Percentiles rank a stretch among this genome's conserved stretches.
These are phyloP conservation scores for Tolypocladium album DNA, from an alignment of 2,329 filamentous ascomycete genomes.

Conservation along the genomic window DNA sequence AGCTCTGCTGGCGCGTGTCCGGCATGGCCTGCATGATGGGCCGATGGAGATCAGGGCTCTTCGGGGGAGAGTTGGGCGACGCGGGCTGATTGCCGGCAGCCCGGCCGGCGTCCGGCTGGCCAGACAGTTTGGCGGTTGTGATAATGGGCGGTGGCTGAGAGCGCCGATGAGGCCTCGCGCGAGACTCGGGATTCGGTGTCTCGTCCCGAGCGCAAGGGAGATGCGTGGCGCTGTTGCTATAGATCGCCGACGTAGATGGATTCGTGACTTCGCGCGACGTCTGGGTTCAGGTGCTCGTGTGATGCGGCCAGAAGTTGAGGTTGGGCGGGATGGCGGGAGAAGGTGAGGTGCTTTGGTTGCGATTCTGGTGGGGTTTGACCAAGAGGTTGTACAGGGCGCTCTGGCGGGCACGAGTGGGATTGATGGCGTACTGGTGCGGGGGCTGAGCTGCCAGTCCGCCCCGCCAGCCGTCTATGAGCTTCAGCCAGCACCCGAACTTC, in stretches of 20 bases:
- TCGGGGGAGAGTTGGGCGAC: conserved; percentile 12
- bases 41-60: conserved; percentile 28
- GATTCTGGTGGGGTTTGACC: neutral
- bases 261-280: neutral
- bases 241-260: neutral
- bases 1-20: conserved; percentile 78
- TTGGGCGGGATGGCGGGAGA: neutral
- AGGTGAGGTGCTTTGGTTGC: neutral
- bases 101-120: conserved; percentile 23
- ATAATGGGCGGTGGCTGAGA: neutral
- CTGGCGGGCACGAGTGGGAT: neutral
- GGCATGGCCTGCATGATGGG: conserved; percentile 57
- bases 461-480: neutral
- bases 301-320: neutral
- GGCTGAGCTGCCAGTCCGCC: neutral
- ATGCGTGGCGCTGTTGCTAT: neutral
- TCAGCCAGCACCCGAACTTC: neutral
- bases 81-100: conserved; percentile 11
- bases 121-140: conserved; percentile 31
- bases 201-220: neutral
- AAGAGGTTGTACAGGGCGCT: too few species aligned
- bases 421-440: neutral
- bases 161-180: neutral
- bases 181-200: neutral
- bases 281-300: neutral